Base-by-base conservation (phyloP, 305 asterid genomes). In the Fraxinus velutina region DNA sequence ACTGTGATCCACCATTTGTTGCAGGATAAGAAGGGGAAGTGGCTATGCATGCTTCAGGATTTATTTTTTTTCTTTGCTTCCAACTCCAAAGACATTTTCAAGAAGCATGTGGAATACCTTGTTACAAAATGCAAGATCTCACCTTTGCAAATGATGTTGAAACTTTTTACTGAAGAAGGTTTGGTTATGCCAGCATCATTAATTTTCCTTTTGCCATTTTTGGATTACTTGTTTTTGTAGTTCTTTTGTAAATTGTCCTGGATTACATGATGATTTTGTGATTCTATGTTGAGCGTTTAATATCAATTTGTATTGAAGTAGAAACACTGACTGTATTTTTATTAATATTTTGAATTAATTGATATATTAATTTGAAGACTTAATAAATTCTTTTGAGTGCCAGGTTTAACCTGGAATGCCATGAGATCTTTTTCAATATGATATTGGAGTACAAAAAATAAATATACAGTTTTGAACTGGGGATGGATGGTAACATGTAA, bases 81-180 rank as follows among this genome's bases (percentile, higher is more conserved):
- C 62, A 90, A 87, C 84, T 78, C 89, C 5, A 86, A 83, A 70
- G 91, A 88, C 83, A 82, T 81, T 78, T 93, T 91, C 78, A 89
- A 83, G 90, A 88, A 86, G 84, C 96, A 92, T 82, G 84, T 90
- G 84, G 91, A 87, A 73, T 82, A 76, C 86, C 89, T 93, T 78
- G 88, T 87, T 78, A 77, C 84, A 4, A 90, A 90, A 83, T 88
- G 89, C 93, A 90, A 88, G 88, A 83, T 81, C 73, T 82, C 90
- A 86, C 72, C 88, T 73, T 75, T 81, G 21, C 86, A 42, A 83
- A 88, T 93, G 81, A 87, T 91, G 84, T 82, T 91, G 75, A 88
- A 93, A 81, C 80, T 92, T 77, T 85, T 93, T 79, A 86, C 89
- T 32, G 93, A 88, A 78, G 98, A 92, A 92, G 99, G 99, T 96